Conservation (phyloP, 2,329 filamentous ascomycete species). For the Phoma sp. region DNA sequence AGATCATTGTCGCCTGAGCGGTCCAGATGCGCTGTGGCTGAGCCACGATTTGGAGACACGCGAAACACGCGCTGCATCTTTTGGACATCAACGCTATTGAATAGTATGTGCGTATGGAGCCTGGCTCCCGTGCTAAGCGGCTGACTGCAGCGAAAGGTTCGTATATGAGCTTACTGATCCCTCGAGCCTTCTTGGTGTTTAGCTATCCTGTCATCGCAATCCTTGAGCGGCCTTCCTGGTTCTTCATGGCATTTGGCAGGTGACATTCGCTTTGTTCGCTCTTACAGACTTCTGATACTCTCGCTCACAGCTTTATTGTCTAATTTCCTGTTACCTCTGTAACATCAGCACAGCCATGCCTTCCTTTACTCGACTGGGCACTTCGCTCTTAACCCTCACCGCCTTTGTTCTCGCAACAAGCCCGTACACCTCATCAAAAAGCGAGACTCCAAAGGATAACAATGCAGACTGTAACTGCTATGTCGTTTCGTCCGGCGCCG, state of each 20-base stretch:
- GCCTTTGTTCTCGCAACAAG: slow-evolving; percentile 32
- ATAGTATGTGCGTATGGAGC: slow-evolving; percentile 8
- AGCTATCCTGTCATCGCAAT: slow-evolving; percentile 1
- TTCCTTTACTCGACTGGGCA: slow-evolving; percentile 26
- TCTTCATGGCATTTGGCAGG: slow-evolving; percentile 14
- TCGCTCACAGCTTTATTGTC: slow-evolving; percentile 12
- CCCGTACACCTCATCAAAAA: slow-evolving; percentile 40
- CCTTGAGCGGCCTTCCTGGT: slow-evolving; percentile 2
- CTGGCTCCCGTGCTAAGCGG: slow-evolving; percentile 21
- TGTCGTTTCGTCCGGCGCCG: slow-evolving; percentile 52
- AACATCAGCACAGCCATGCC: slow-evolving; percentile 19
- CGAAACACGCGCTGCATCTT: slow-evolving; percentile 18
- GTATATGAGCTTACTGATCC: slow-evolving; percentile 31
- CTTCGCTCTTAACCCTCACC: slow-evolving; percentile 36
- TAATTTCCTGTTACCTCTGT: slow-evolving; percentile 3
- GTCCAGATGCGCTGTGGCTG: slow-evolving; percentile 30
- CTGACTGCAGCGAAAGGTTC: slow-evolving; percentile 12
- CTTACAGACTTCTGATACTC: slow-evolving; percentile 2
- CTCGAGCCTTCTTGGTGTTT: slow-evolving; percentile 2
- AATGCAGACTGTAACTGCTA: slow-evolving; percentile 57
- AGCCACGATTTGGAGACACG: slow-evolving; percentile 7
- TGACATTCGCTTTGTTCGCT: slow-evolving; percentile 19
- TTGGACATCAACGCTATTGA: slow-evolving; percentile 12
- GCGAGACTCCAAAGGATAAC: slow-evolving; percentile 43
- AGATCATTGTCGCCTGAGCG: slow-evolving; percentile 12